Evolutionary conservation across 164 flowering plant species (phyloP).

Genomic region (Macadamia tetraphylla): DNA sequence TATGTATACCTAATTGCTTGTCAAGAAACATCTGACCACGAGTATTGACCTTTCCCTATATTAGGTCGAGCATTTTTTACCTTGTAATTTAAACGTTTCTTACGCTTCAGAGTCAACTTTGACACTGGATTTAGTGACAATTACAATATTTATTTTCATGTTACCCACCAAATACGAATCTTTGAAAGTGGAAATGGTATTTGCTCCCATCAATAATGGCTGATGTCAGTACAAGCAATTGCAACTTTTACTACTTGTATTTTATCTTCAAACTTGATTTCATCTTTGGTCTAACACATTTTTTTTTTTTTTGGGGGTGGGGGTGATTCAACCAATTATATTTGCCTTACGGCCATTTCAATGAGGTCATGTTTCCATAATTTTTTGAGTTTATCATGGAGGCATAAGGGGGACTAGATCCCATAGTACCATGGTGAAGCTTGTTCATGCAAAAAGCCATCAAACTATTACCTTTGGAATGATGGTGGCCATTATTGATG

Average conservation of each 20-base stretch:
- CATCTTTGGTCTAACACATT: background rate
- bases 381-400: background rate
- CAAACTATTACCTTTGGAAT: too few species aligned
- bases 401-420: background rate
- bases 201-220: background rate
- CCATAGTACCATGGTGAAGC: background rate
- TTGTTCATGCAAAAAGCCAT: too few species aligned
- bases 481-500: background rate
- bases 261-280: background rate
- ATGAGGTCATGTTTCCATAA: background rate
- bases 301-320: background rate
- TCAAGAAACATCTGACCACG: too few species aligned
- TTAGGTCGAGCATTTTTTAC: too few species aligned
- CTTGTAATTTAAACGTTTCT: too few species aligned
- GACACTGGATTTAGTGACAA: too few species aligned
- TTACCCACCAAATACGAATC: too few species aligned
- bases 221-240: background rate
- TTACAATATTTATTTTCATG: too few species aligned
- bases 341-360: background rate
- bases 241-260: background rate
- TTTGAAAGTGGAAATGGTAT: too few species aligned
- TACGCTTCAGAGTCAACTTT: too few species aligned
- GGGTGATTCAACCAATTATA: background rate
- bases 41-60: too few species aligned
- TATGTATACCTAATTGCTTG: too few species aligned